Conservation (phyloP, 371 early-diverging fungal species). For the Rhizopus stolonifer region DNA sequence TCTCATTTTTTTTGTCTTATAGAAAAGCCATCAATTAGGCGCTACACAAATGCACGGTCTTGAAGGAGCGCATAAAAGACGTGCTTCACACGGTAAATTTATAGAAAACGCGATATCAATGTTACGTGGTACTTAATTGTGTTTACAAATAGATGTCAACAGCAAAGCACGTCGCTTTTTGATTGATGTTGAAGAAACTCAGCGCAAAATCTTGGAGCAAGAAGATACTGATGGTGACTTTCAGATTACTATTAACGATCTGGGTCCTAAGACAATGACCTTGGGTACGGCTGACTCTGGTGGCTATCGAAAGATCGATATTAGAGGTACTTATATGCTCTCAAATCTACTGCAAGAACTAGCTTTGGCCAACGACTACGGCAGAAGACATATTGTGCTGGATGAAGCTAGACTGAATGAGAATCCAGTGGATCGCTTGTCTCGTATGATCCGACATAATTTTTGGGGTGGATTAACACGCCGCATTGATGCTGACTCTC, state of each 20-base stretch:
- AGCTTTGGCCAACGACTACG: conserved; percentile 85
- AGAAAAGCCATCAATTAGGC: conserved; percentile 4
- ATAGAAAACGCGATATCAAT: background rate
- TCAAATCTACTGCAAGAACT: conserved; percentile 92
- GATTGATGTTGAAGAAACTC: conserved; percentile 78
- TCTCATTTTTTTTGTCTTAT: background rate
- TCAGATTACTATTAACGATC: conserved; percentile 89
- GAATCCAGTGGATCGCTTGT: conserved; percentile 85
- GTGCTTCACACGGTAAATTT: conserved; percentile 49
- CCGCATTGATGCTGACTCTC: conserved; percentile 85
- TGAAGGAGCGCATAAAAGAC: conserved; percentile 18
- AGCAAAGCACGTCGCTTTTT: conserved; percentile 67
- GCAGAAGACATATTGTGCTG: conserved; percentile 76
- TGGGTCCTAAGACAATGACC: conserved; percentile 82
- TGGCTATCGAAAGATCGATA: conserved; percentile 78
- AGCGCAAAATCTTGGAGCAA: conserved; percentile 73
- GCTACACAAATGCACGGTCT: background rate
- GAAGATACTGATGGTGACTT: conserved; percentile 92
- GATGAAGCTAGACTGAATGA: conserved; percentile 84
- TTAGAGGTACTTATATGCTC: conserved; percentile 90
- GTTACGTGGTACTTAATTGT: background rate
- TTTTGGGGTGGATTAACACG: conserved; percentile 93
- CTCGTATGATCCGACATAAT: conserved; percentile 80
- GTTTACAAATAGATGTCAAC: conserved; percentile 58
- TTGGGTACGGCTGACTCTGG: conserved; percentile 84